Conservation (phyloP, 305 asterid species). For the Lippia alba region DNA sequence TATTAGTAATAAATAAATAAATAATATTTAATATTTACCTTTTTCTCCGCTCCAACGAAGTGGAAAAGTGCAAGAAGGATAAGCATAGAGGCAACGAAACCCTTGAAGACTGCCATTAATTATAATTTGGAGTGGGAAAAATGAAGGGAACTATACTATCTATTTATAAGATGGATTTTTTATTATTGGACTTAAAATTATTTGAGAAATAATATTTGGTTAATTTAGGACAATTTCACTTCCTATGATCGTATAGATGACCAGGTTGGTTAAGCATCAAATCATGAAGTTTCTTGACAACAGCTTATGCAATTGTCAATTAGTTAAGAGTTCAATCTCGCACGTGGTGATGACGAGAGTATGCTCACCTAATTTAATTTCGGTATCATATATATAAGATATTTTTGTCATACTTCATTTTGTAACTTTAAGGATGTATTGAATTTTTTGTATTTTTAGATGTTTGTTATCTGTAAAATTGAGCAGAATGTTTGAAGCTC, state of each 20-base stretch:
- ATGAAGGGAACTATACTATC: neutral
- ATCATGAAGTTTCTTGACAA: neutral
- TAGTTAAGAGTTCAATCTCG: neutral
- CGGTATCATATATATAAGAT: no score
- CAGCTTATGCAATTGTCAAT: neutral
- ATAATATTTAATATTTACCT: neutral
- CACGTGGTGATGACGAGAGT: no score
- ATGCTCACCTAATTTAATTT: no score
- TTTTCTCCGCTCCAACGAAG: constrained; percentile 9
- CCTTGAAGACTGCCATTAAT: neutral
- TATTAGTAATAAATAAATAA: no score
- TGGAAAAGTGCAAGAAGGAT: constrained; percentile 9
- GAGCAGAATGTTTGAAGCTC: no score
- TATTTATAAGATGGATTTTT: neutral
- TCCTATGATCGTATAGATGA: neutral
- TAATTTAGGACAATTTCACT: no score
- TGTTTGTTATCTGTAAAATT: no score
- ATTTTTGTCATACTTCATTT: no score
- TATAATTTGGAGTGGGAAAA: neutral
- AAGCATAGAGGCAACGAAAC: neutral
- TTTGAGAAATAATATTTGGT: neutral
- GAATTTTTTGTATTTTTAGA: no score
- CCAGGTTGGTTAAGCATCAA: constrained; percentile 1
- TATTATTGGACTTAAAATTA: no score
- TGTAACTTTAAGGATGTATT: no score